Base-by-base conservation (phyloP, 768 basidiomycete genomes). In the Lyophyllum atratum region DNA sequence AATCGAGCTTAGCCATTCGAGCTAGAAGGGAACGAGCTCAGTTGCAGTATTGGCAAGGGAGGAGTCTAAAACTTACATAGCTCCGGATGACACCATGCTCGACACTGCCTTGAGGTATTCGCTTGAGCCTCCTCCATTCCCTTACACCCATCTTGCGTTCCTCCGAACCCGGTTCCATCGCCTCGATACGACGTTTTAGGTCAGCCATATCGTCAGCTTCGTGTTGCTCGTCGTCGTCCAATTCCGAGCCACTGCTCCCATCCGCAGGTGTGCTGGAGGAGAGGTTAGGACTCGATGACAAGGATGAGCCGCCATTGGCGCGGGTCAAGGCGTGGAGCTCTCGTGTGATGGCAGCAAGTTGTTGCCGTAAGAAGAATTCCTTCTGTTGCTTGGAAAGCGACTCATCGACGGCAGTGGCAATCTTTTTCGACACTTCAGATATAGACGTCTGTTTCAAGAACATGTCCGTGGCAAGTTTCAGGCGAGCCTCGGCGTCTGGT, bases 11-110 rank as follows among this genome's bases (percentile, higher is more conserved):
- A 97, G 75, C 92, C 94, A 95, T 37, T 52, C 51, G 54, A 58
- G 39, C 50, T 47, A 26, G 19, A 19, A 42, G 48, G 34, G 17
- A 33, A 39, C 47, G 31, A 59, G 19, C 19, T 28, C 12, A 55
- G 22, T 28, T 31, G 43, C 33, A 58, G 25, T 53, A 67, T 65
- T 33, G 25, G 39, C 61, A 43, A 49, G 31, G 44, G 24, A 39
- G 60, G 24, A 39, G 59, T n/a, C 25, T 22, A 7, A 46, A 7
- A 77, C 87, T 63, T 65, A 92, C 92, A 68, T 90, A 94, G 68
- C 79, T 88, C 47, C 92, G 79, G 49, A 95, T 87, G 33, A 96
- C 94, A 4, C 93, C 92, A 66, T 92, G 86, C 76, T 97, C 95
- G 2, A 93, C 92, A 50, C 91, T 92, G 17, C 93, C 92, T 31